phyloP scores from a whole-genome alignment of 2,329 filamentous ascomycete genomes.

The Parascedosporium putredinis region DNA sequence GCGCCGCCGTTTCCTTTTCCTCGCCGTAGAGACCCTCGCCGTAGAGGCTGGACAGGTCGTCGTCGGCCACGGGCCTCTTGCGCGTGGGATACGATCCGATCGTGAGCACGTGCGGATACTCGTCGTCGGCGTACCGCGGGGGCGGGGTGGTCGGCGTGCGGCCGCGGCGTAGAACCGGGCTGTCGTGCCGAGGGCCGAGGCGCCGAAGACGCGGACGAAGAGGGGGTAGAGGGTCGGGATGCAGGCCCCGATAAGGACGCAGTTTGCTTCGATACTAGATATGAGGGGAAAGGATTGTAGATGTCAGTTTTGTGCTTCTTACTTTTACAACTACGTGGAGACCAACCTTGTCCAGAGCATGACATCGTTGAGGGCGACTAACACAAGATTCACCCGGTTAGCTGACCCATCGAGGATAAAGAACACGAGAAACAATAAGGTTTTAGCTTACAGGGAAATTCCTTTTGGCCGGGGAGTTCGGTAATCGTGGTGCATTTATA shows the following conservation, averaged over 20 bases:
- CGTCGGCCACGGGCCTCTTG: neutral
- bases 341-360: slow-evolving; percentile 6
- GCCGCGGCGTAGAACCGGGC: neutral
- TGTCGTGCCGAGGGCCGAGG: neutral
- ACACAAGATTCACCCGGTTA: neutral
- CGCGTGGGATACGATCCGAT: neutral
- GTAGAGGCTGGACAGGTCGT: neutral
- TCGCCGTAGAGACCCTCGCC: neutral
- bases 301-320: neutral
- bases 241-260: slow-evolving; percentile 7
- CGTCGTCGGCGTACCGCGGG: neutral
- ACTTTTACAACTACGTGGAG: neutral
- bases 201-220: neutral
- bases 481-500: slow-evolving; percentile 26
- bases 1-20: no score
- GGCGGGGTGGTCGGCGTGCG: neutral
- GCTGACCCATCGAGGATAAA: no score
- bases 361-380: neutral
- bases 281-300: neutral
- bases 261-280: slow-evolving; percentile 5
- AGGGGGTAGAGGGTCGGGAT: slow-evolving; percentile 7
- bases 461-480: slow-evolving; percentile 15
- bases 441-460: neutral
- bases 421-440: neutral
- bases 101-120: neutral